These are phyloP conservation scores for Phaeosphaeria sp. DNA, from an alignment of 2,329 filamentous ascomycete species.

Conservation along the genomic window DNA sequence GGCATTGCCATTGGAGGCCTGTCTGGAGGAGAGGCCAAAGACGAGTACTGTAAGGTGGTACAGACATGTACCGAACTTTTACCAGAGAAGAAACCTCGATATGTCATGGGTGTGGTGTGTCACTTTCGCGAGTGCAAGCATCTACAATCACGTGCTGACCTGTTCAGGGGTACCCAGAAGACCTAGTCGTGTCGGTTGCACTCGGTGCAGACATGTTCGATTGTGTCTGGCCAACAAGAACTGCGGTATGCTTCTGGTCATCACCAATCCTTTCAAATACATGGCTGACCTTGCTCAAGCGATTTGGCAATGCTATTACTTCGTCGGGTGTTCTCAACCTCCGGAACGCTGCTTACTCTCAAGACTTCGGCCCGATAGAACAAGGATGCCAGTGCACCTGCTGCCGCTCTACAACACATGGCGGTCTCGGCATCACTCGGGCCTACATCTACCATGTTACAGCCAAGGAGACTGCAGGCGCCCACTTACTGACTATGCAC, in stretches of 20 bases:
- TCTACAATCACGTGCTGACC: constrained; percentile 19
- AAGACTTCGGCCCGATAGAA: constrained; percentile 85
- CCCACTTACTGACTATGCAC: constrained; percentile 85
- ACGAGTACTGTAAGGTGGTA: constrained; percentile 90
- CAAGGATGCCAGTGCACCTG: constrained; percentile 80
- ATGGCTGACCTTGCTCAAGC: constrained; percentile 45
- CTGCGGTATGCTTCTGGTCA: constrained; percentile 63
- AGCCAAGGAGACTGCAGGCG: constrained; percentile 93
- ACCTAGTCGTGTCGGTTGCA: constrained; percentile 90
- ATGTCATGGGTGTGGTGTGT: constrained; percentile 90
- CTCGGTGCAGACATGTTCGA: constrained; percentile 99
- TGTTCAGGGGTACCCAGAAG: constrained; percentile 83
- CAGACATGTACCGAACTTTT: constrained; percentile 82
- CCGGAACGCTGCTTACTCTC: constrained; percentile 74
- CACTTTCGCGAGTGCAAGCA: too few relatives aligned
- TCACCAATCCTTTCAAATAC: not conserved
- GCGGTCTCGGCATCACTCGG: constrained; percentile 80
- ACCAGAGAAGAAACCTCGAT: constrained; percentile 91
- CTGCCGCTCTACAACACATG: constrained; percentile 71
- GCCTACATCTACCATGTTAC: constrained; percentile 92
- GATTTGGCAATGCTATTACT: constrained; percentile 95
- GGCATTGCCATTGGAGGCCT: constrained; percentile 96
- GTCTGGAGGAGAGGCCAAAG: constrained; percentile 93
- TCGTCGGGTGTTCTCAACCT: constrained; percentile 82
- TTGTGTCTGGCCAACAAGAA: constrained; percentile 97